Conservation (phyloP, 1,284 basidiomycete species). For the Filobasidium uniguttulatum region DNA sequence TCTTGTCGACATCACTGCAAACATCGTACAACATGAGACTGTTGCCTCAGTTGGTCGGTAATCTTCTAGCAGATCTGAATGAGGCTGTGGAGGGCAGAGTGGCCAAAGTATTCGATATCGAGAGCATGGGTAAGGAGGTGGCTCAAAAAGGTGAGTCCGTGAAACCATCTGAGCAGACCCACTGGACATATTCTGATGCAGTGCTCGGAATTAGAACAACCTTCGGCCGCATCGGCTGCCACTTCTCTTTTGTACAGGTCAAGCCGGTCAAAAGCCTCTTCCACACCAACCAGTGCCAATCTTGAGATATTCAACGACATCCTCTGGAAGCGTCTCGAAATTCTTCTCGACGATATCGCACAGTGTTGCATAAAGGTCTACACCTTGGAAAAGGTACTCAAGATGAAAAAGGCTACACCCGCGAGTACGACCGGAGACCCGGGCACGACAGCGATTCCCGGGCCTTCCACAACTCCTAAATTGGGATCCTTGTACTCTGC, state of each 20-base stretch:
- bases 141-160: constrained; percentile 50
- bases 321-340: constrained; percentile 69
- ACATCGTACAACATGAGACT: constrained; percentile 84
- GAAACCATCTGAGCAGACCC: too few species aligned
- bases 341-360: constrained; percentile 74
- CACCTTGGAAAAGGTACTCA: constrained; percentile 81
- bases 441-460: too few species aligned
- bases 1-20: constrained; percentile 81
- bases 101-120: constrained; percentile 66
- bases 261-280: constrained; percentile 50
- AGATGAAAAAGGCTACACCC: constrained; percentile 66
- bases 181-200: too few species aligned
- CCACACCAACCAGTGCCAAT: constrained; percentile 68
- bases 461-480: too few species aligned
- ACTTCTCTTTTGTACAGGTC: constrained; percentile 14
- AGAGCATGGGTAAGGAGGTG: constrained; percentile 69
- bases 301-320: constrained; percentile 66
- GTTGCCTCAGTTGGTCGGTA: constrained; percentile 66
- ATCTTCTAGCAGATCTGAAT: constrained; percentile 64
- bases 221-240: constrained; percentile 14
- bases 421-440: background rate
- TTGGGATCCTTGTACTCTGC: background rate
- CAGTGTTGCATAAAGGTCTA: constrained; percentile 89
- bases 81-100: constrained; percentile 72
- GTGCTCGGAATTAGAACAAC: constrained; percentile 12